Evolutionary conservation across 2,329 filamentous ascomycete species (phyloP).

Genomic region (Aspergillus aculeatus): DNA sequence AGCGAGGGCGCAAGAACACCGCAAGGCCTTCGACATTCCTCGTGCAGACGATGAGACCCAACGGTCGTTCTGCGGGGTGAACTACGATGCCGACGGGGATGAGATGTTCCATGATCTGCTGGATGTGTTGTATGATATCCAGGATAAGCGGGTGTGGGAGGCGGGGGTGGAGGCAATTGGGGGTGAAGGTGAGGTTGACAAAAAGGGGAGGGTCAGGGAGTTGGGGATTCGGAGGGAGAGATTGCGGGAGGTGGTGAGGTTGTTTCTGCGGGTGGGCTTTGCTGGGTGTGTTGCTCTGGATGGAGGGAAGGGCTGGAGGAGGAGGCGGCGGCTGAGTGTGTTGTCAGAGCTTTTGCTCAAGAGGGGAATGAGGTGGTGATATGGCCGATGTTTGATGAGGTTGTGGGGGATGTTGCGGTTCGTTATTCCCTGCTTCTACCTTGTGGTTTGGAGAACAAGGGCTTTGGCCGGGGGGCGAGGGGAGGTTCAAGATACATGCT

Average conservation of each 20-base stretch:
- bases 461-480: too few relatives aligned
- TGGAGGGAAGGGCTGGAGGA: neutral
- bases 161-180: neutral
- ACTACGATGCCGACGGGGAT: neutral
- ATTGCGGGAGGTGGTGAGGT: neutral
- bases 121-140: neutral
- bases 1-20: neutral
- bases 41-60: neutral
- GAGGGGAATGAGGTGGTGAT: neutral
- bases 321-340: neutral
- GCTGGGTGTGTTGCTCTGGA: neutral
- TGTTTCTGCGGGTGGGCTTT: neutral
- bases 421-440: neutral
- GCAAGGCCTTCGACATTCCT: neutral
- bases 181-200: neutral
- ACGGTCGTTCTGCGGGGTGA: neutral
- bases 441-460: too few relatives aligned
- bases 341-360: neutral
- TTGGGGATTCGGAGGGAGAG: neutral
- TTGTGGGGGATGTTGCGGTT: neutral
- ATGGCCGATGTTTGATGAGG: neutral
- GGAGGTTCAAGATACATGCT: neutral
- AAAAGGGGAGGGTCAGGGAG: neutral
- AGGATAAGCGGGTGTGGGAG: neutral
- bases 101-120: neutral